phyloP scores from a whole-genome alignment of 176 grass and related monocot genomes.

The Lolium rigidum region DNA sequence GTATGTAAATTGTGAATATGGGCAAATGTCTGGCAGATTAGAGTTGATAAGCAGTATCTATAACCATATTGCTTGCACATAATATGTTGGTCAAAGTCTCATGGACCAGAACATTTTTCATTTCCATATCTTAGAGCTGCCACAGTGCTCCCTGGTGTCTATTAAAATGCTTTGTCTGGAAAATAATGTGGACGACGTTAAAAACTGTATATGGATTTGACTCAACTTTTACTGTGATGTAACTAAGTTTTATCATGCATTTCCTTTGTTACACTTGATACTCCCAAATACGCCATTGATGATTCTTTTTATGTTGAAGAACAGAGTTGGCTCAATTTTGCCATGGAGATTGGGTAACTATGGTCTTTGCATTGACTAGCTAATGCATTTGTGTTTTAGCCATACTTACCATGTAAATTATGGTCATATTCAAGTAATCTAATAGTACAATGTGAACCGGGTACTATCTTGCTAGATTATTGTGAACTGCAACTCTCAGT shows the following conservation, averaged over 20 bases:
- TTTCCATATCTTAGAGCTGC: constrained; percentile 10
- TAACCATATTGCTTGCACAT: background rate
- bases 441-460: constrained; percentile 11
- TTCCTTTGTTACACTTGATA: background rate
- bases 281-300: background rate
- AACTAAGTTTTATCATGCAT: background rate
- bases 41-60: constrained; percentile 24
- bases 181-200: background rate
- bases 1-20: constrained; percentile 94
- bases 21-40: constrained; percentile 98
- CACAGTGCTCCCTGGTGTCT: background rate
- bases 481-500: constrained; percentile 37
- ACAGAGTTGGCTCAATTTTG: background rate
- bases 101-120: background rate
- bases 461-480: background rate
- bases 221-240: background rate
- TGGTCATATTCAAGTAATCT: background rate
- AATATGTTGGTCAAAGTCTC: background rate
- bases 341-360: background rate
- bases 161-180: background rate
- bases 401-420: background rate
- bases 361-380: background rate
- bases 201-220: background rate
- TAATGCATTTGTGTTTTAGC: background rate
- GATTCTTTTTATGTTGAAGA: background rate